A percentile compares a stretch with the other conserved stretches of the same genome.
Evolutionary conservation across 1,284 basidiomycete genomes (phyloP).

Genomic region (Microstroma glucosiphilum): DNA sequence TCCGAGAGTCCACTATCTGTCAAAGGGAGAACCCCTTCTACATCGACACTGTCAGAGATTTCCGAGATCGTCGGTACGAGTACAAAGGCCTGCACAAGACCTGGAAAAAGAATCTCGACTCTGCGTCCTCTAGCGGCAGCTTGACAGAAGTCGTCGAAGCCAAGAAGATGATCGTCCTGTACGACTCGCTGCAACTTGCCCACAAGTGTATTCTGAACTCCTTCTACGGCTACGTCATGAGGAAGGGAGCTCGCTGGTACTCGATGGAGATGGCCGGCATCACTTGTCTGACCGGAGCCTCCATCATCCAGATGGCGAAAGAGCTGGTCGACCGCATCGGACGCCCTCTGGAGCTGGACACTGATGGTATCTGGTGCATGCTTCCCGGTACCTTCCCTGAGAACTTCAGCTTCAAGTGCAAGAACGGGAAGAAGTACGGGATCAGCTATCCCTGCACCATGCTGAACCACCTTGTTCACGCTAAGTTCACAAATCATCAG

Average conservation of each 20-base stretch:
- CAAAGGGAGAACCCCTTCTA: slow-evolving; percentile 99
- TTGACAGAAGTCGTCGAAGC: slow-evolving; percentile 89
- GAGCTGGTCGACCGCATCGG: slow-evolving; percentile 91
- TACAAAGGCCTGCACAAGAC: slow-evolving; percentile 99
- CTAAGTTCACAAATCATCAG: slow-evolving; percentile 92
- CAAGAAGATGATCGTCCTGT: slow-evolving; percentile 99
- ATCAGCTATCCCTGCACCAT: slow-evolving; percentile 99
- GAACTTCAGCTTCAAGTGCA: slow-evolving; percentile 90
- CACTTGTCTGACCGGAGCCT: slow-evolving; percentile 96
- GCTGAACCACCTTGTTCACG: slow-evolving; percentile 97
- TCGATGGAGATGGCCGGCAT: slow-evolving; percentile 99
- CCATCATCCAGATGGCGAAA: slow-evolving; percentile 99
- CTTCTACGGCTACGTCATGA: slow-evolving; percentile 99
- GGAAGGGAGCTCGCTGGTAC: slow-evolving; percentile 98
- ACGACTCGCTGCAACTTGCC: slow-evolving; percentile 97
- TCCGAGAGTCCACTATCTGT: slow-evolving; percentile 90
- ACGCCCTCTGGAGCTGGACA: slow-evolving; percentile 92
- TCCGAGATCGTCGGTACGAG: slow-evolving; percentile 95
- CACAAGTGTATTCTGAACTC: slow-evolving; percentile 99
- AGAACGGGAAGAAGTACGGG: slow-evolving; percentile 75
- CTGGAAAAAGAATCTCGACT: slow-evolving; percentile 98
- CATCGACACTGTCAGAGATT: slow-evolving; percentile 93
- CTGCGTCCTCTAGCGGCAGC: slow-evolving; percentile 59
- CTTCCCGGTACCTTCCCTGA: slow-evolving; percentile 95
- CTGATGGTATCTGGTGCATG: slow-evolving; percentile 99